Conservation (phyloP, 2,329 filamentous ascomycete genomes). For the Ustulina deusta region DNA sequence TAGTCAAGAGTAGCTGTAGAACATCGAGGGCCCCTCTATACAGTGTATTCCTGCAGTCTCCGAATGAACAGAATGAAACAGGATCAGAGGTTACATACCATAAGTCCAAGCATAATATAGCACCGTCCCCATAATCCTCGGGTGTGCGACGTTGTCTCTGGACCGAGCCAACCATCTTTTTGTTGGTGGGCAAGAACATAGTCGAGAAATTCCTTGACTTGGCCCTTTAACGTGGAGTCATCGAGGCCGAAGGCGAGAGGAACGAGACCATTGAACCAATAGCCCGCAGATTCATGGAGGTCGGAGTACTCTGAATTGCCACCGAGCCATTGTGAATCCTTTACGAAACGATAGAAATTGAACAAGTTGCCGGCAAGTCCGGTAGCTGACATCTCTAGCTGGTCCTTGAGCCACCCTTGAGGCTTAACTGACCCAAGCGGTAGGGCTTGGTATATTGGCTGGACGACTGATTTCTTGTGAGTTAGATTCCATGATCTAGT, state of each 20-base stretch:
- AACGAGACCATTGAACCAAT: constrained; percentile 70
- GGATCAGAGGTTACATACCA: constrained; percentile 41
- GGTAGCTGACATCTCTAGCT: constrained; percentile 44
- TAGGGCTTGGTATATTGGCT: constrained; percentile 47
- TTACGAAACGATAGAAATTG: constrained; percentile 68
- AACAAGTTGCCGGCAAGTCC: constrained; percentile 53
- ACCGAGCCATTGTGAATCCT: constrained; percentile 64
- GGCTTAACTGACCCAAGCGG: constrained; percentile 49
- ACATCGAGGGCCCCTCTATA: too few relatives aligned
- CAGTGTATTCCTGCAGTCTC: too few relatives aligned
- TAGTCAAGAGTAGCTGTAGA: neutral
- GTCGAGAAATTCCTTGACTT: constrained; percentile 59
- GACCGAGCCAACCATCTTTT: constrained; percentile 69
- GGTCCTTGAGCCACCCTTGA: constrained; percentile 48
- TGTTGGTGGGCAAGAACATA: constrained; percentile 63
- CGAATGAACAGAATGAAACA: neutral
- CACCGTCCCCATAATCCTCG: constrained; percentile 67
- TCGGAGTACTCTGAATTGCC: constrained; percentile 63
- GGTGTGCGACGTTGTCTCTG: constrained; percentile 57
- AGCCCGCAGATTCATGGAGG: constrained; percentile 66
- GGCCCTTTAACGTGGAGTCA: constrained; percentile 61
- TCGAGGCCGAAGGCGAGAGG: constrained; percentile 65
- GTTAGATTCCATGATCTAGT: constrained; percentile 2
- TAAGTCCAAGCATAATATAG: constrained; percentile 63
- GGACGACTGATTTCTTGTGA: constrained; percentile 44